A percentile compares a stretch with the other conserved stretches of the same genome.
Conservation (phyloP, 2,329 filamentous ascomycete genomes). For the Chrysoporthe austroafricana region DNA sequence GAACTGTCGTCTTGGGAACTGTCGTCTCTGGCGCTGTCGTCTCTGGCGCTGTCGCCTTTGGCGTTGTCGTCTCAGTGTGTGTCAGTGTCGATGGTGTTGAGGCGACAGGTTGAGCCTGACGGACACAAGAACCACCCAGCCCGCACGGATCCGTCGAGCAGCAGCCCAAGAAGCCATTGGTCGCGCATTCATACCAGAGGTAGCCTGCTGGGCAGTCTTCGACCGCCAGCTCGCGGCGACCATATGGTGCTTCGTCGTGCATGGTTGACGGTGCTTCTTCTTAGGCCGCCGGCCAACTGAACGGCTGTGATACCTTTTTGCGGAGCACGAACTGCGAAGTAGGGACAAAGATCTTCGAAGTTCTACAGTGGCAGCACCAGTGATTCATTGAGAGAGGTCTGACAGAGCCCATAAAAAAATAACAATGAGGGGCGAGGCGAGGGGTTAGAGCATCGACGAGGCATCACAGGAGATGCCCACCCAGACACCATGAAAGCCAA, state of each 20-base stretch:
- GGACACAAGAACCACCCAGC: slow-evolving; percentile 37
- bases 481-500: not conserved
- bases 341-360: not conserved
- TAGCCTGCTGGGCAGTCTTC: slow-evolving; percentile 37
- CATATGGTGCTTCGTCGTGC: not conserved
- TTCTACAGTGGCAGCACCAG: not conserved
- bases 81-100: slow-evolving; percentile 12
- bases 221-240: not conserved
- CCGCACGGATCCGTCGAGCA: slow-evolving; percentile 50
- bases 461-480: not conserved
- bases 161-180: slow-evolving; percentile 47
- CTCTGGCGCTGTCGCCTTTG: slow-evolving; percentile 19
- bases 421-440: not conserved
- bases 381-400: not conserved
- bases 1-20: slow-evolving; percentile 26
- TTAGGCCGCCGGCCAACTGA: too few relatives aligned
- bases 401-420: not conserved
- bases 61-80: not conserved
- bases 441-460: not conserved
- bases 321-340: not conserved
- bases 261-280: not conserved
- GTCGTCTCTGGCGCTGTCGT: slow-evolving; percentile 8
- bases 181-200: slow-evolving; percentile 44
- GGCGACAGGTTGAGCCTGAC: slow-evolving; percentile 19
- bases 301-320: not conserved